Conservation (phyloP, 73 alveolate species). For the Effrenium voratum region DNA sequence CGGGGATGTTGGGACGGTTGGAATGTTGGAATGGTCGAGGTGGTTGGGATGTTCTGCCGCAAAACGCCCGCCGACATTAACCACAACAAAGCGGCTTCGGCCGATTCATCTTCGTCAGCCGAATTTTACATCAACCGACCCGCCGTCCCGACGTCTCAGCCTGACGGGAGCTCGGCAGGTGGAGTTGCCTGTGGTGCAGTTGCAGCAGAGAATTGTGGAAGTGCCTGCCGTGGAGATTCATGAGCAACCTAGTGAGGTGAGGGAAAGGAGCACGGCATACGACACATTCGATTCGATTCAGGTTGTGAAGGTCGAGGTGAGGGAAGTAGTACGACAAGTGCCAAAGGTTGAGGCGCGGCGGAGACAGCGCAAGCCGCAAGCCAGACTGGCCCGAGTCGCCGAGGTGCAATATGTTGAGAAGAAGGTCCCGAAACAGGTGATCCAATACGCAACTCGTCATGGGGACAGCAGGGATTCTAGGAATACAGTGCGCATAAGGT, state of each 20-base stretch:
- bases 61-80: too few species aligned
- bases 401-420: constrained; percentile 69
- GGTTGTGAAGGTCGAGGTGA: constrained; percentile 5
- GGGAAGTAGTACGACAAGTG: constrained; percentile 53
- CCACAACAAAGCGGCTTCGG: too few species aligned
- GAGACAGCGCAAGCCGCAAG: neutral
- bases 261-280: neutral
- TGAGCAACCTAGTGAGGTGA: constrained; percentile 34
- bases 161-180: neutral
- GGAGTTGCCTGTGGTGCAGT: constrained; percentile 47
- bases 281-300: neutral
- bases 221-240: constrained; percentile 44
- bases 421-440: constrained; percentile 63
- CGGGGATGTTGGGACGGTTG: too few species aligned
- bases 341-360: constrained; percentile 54
- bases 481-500: neutral
- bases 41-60: too few species aligned
- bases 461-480: neutral
- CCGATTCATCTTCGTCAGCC: too few species aligned
- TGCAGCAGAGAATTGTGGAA: constrained; percentile 43
- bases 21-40: too few species aligned
- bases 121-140: too few species aligned
- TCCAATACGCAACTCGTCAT: constrained; percentile 23
- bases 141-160: neutral
- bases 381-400: neutral